These are phyloP conservation scores for Apiospora pterosperma DNA, from an alignment of 2,329 filamentous ascomycete species.

Conservation along the genomic window DNA sequence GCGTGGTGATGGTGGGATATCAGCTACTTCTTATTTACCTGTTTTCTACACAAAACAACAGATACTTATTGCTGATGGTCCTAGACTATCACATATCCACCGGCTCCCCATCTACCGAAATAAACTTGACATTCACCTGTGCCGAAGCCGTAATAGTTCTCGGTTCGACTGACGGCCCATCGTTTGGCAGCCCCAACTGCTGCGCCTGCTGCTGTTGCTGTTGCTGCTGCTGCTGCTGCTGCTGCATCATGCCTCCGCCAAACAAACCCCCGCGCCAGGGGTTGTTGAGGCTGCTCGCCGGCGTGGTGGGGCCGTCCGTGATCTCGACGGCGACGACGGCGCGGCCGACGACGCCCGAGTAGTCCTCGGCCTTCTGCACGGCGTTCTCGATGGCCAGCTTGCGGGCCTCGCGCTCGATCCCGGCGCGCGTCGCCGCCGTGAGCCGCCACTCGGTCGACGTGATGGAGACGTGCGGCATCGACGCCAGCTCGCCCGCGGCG, in stretches of 20 bases:
- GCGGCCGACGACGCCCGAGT: constrained; percentile 13
- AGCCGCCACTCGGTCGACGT: constrained; percentile 15
- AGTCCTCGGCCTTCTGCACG: constrained; percentile 17
- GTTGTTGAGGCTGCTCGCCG: background rate
- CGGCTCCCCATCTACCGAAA: background rate
- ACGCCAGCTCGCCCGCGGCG: constrained; percentile 11
- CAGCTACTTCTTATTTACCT: too few species aligned
- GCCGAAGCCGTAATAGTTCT: constrained; percentile 14
- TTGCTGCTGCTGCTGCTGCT: background rate
- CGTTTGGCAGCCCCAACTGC: background rate
- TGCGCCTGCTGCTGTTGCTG: background rate
- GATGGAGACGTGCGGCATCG: constrained; percentile 15
- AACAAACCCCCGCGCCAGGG: background rate
- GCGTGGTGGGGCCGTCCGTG: constrained; percentile 9
- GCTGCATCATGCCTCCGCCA: background rate
- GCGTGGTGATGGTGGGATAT: background rate
- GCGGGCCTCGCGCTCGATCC: constrained; percentile 16
- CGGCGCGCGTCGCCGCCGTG: constrained; percentile 9
- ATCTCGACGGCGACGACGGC: constrained; percentile 15
- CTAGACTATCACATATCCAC: background rate
- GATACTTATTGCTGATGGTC: too few species aligned
- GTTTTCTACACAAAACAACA: too few species aligned
- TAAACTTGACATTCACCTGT: constrained; percentile 13
- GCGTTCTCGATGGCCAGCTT: constrained; percentile 16
- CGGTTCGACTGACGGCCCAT: constrained; percentile 13